phyloP scores from a whole-genome alignment of 1,139 yeast species.

The Arxiozyma bovina region DNA sequence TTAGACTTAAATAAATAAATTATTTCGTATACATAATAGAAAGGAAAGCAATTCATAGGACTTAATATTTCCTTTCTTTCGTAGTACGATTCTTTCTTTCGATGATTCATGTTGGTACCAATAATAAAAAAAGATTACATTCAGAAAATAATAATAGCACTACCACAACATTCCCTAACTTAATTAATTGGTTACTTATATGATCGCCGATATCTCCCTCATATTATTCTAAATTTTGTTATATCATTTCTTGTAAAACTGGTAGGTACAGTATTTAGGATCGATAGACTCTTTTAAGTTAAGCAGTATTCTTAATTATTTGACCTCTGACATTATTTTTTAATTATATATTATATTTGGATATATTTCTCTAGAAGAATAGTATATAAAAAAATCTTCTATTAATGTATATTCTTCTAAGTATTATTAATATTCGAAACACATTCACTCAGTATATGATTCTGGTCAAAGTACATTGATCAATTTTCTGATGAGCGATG shows the following conservation, averaged over 20 bases:
- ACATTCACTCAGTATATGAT: background rate
- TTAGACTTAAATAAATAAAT: conserved; percentile 13
- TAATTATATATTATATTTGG: background rate
- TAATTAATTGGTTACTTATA: background rate
- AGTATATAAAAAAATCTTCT: too few species aligned
- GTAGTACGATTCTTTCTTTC: background rate
- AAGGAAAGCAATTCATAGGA: background rate
- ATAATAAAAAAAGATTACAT: too few species aligned
- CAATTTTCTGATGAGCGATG: background rate
- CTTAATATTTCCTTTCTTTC: too few species aligned
- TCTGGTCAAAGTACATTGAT: too few species aligned
- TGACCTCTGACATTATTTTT: background rate
- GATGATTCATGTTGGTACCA: background rate
- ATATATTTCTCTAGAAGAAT: too few species aligned
- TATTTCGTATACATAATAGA: background rate
- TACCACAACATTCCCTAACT: background rate
- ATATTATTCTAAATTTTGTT: background rate
- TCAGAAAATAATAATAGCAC: background rate
- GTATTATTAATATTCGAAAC: background rate
- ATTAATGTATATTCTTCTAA: too few species aligned
- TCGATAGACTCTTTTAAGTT: background rate
- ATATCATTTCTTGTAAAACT: background rate
- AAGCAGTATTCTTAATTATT: too few species aligned
- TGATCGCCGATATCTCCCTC: too few species aligned
- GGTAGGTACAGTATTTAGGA: too few species aligned